Percentiles rank a stretch among this genome's conserved stretches.
phyloP scores from a whole-genome alignment of 192 early-diverging fungal genomes.

The Mortierella claussenii region DNA sequence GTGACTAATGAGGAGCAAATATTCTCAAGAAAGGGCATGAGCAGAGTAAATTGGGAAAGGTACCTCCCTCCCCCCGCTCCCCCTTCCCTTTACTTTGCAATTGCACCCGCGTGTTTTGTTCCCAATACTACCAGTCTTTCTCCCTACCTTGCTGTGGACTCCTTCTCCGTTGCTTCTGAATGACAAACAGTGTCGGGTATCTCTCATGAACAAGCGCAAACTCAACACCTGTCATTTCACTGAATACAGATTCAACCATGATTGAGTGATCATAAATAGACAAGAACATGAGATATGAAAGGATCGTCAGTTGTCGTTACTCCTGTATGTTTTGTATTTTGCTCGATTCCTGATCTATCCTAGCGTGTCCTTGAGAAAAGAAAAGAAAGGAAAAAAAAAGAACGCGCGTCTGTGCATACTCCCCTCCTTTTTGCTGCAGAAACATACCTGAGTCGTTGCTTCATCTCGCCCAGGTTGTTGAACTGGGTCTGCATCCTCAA shows the following conservation, averaged over 20 bases:
- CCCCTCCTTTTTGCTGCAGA: background rate
- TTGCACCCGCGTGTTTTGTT: no score
- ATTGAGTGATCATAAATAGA: background rate
- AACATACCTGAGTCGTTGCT: conserved; percentile 56
- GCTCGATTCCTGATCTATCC: no score
- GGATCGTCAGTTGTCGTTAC: no score
- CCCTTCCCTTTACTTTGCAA: no score
- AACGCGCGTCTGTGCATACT: background rate
- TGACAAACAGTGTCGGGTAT: conserved; percentile 73
- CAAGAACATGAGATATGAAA: no score
- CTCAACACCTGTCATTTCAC: conserved; percentile 81
- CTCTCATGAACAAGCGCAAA: conserved; percentile 77
- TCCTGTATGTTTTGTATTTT: no score
- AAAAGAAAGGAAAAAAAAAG: background rate
- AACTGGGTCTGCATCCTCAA: conserved; percentile 85
- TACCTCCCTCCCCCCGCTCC: no score
- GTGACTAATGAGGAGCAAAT: conserved; percentile 53
- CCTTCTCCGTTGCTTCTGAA: conserved; percentile 73
- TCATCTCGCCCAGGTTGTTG: conserved; percentile 71
- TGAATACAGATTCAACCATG: no score
- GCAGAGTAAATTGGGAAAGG: no score
- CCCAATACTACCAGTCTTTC: no score
- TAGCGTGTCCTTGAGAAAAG: background rate
- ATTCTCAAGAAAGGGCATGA: no score
- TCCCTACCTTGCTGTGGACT: conserved; percentile 63